Evolutionary conservation across 345 rosid genomes (phyloP), one percentile per base, ranked within the genome.

Genomic region (Lepidium sativum): DNA sequence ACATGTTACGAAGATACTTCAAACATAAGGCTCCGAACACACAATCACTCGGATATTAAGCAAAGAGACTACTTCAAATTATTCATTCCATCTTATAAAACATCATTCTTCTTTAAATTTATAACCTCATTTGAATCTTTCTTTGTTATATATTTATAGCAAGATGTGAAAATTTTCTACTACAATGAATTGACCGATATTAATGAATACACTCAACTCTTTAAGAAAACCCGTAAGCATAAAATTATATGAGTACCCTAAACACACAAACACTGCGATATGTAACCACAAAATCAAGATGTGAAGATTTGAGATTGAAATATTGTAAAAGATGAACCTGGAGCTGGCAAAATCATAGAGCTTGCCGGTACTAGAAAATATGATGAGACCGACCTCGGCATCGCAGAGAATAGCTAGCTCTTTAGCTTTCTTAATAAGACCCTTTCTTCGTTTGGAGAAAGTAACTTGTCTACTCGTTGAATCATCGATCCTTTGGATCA

Each of bases 401-500:
- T 75, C 79, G 11, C 79, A 75, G 35, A 75, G 79, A 75, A 75
- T 75, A 9, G 75, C 75, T 43, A 75, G 43, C 68, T 75, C 79
- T 56, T 75, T 70, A 18, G 79, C 75, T 55, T 75, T 75, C 79
- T 75, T 75, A 40, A 75, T 70, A 25, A 75, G 67, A 37, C 79
- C 79, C 54, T 75, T 75, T 65, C 79, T 75, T 70, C 79, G 32
- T 60, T 75, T 75, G n/a, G 79, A 75, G 75, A 75, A 75, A 70
- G 79, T 75, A 18, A 75, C 79, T 75, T 75, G 79, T 60, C 79
- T 70, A 70, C 79, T 75, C 2, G 79, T 65, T 4, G 75, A 75
- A 65, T 75, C 75, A 70, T 70, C 75, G 79, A 75, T 75, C 75
- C 75, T 75, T 70, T 66, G 75, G 59, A 75, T 75, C 75, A 75